phyloP scores from a whole-genome alignment of 2,329 filamentous ascomycete genomes.

The Fusarium sp. region DNA sequence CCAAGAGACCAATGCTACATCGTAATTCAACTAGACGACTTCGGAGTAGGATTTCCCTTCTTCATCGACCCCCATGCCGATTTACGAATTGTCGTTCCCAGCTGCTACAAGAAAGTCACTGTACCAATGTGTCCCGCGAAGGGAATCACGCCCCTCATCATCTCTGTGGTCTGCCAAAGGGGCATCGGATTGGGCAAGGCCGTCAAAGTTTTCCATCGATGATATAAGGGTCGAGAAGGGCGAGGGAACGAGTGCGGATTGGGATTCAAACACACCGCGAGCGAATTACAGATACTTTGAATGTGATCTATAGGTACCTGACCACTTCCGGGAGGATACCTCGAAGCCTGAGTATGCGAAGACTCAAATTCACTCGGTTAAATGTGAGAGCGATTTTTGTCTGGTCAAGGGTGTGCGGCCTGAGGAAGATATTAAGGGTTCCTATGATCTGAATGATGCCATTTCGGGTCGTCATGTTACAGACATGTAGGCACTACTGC shows the following conservation, averaged over 20 bases:
- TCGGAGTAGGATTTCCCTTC: background rate
- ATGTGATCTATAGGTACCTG: background rate
- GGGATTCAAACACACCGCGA: background rate
- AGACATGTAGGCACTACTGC: background rate
- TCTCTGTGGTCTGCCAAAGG: background rate
- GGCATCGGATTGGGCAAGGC: background rate
- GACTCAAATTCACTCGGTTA: background rate
- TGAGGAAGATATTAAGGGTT: background rate
- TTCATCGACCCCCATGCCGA: background rate
- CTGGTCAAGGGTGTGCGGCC: background rate
- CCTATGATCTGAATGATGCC: background rate
- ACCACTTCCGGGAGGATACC: background rate
- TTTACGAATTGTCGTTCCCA: too few relatives aligned
- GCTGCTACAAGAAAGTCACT: background rate
- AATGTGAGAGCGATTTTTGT: background rate
- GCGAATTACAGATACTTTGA: background rate
- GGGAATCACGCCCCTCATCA: background rate
- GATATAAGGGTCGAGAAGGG: conserved; percentile 1
- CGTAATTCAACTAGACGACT: background rate
- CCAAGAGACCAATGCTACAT: background rate
- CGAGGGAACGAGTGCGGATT: background rate
- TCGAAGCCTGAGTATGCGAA: background rate
- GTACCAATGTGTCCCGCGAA: background rate
- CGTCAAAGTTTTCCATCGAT: background rate
- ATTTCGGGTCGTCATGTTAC: background rate